A percentile compares a stretch with the other conserved stretches of the same genome.
phyloP scores from a whole-genome alignment of 768 basidiomycete species.

The Macrolepiota albuminosa region DNA sequence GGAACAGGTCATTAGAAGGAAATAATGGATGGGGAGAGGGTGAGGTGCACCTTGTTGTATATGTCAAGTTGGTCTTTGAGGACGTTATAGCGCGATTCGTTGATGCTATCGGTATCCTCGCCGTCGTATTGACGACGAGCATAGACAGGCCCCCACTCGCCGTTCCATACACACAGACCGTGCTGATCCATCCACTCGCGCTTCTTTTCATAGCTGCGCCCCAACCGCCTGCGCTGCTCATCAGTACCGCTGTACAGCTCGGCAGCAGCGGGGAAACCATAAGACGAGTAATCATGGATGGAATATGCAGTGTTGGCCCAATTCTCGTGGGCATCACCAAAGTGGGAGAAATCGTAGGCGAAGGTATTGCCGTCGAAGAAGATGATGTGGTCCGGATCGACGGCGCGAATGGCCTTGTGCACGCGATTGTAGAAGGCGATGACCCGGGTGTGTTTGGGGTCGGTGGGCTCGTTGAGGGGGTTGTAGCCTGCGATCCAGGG shows the following conservation, averaged over 20 bases:
- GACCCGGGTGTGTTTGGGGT: constrained; percentile 60
- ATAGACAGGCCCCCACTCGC: constrained; percentile 84
- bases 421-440: constrained; percentile 65
- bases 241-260: constrained; percentile 50
- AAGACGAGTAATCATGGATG: constrained; percentile 75
- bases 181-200: constrained; percentile 71
- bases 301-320: constrained; percentile 75
- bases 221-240: constrained; percentile 47
- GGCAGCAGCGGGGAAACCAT: constrained; percentile 62
- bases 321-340: constrained; percentile 54
- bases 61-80: constrained; percentile 71
- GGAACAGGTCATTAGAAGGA: neutral
- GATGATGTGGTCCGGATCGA: constrained; percentile 68
- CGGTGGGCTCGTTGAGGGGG: constrained; percentile 79
- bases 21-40: neutral
- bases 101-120: constrained; percentile 57
- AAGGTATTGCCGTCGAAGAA: constrained; percentile 87
- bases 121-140: constrained; percentile 59
- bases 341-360: constrained; percentile 72
- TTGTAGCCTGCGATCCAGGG: constrained; percentile 87
- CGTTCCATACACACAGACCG: constrained; percentile 69
- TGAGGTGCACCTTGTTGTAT: constrained; percentile 48
- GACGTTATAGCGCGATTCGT: constrained; percentile 58
- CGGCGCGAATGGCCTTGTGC: constrained; percentile 62
- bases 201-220: constrained; percentile 66